Percentiles rank a stretch among this genome's conserved stretches.
These are phyloP conservation scores for Fusarium acutatum DNA, from an alignment of 2,329 filamentous ascomycete species.

Conservation along the genomic window DNA sequence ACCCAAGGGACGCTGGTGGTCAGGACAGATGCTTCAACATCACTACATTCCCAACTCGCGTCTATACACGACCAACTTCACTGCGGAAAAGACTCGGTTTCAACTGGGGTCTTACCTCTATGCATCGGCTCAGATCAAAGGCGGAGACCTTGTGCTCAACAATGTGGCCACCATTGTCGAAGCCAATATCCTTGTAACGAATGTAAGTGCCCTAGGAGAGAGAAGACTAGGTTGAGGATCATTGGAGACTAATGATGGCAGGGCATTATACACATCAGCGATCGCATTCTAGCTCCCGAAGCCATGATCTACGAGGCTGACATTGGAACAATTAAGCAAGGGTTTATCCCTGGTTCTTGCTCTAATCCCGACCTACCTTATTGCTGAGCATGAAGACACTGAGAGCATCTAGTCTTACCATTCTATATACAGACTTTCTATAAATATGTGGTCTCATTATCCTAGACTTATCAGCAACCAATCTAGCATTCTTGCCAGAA, in stretches of 20 bases:
- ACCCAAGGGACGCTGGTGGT: not conserved
- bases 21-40: not conserved
- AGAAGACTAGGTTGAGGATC: accelerated
- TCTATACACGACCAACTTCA: not conserved
- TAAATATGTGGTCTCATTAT: not conserved
- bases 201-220: not conserved
- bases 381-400: not conserved
- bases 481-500: not conserved
- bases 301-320: not conserved
- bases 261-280: not conserved
- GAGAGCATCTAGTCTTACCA: accelerated
- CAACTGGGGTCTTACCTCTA: not conserved
- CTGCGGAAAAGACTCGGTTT: not conserved
- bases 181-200: not conserved
- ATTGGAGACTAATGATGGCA: not conserved
- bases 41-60: not conserved
- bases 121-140: not conserved
- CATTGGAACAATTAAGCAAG: not conserved
- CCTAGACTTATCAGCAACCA: not conserved
- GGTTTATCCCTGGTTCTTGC: not conserved
- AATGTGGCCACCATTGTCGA: not conserved
- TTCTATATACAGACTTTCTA: not conserved
- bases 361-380: not conserved
- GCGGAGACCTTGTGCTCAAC: not conserved
- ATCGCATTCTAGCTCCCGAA: not conserved